Base-by-base conservation (phyloP, 192 early-diverging fungal species). In the Backusella tarrabulga region DNA sequence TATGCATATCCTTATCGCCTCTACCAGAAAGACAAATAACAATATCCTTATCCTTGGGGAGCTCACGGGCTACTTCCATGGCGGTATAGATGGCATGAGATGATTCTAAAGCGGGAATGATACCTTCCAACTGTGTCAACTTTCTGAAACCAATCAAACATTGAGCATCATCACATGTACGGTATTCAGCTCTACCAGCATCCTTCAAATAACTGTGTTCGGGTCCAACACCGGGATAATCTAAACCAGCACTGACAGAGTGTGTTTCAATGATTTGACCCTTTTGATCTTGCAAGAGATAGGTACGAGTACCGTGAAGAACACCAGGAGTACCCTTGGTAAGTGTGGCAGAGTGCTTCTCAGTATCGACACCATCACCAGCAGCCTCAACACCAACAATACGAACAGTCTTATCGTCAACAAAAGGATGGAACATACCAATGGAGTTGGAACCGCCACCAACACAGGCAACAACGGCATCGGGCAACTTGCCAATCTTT, bases 221-320 rank as follows among this genome's bases (percentile, higher is more conserved):
- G 34, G 98, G 98, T 32, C 97, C 98, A 63, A 99, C 96, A 70
- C 96, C 98, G 15, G 98, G 96, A 84, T 99, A 99, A 86, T 98
- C 96, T 56, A 99, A 87, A n/a, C 97, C 98, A 56, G 97, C 95
- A 75, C 92, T 93, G 75, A 99, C 94, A 67, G 93, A 95, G 83
- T 98, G 95, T 0, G 98, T 97, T 79, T 97, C 94, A 76, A 93
- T 90, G 79, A 99, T 97, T 83, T 99, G 98, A n/a, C 98, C 98
- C 76, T 97, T 95, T 12, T 85, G 83, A 79, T 99, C 96, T 85
- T 99, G 98, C 74, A 98, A 86, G 66, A 99, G 84, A 82, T 95
- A 97, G 2, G 98, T 97, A 68, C 91, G 87, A n/a, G 98, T 97
- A 41, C 98, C 98, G 75, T 98, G 98, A 77, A 99, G 88, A 19